These are phyloP conservation scores for Fusarium pseudograminearum DNA, from an alignment of 2,329 filamentous ascomycete species.

Conservation along the genomic window DNA sequence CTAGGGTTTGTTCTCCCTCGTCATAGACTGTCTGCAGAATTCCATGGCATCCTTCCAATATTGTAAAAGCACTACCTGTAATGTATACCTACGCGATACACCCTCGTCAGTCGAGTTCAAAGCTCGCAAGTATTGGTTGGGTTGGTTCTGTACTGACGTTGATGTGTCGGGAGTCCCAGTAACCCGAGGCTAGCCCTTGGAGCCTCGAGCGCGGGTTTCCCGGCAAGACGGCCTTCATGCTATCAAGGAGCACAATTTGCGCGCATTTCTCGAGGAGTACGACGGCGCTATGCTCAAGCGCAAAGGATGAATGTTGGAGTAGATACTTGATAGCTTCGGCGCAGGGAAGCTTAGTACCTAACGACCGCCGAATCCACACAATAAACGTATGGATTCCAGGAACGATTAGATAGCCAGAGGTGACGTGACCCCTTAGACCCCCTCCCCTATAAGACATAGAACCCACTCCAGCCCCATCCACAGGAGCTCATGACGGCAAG, in stretches of 20 bases:
- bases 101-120: conserved; percentile 18
- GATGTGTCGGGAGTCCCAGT: conserved; percentile 78
- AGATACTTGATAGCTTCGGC: conserved; percentile 10
- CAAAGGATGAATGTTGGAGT: conserved; percentile 7
- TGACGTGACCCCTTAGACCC: conserved; percentile 41
- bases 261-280: conserved; percentile 40
- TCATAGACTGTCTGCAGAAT: conserved; percentile 93
- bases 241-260: conserved; percentile 52
- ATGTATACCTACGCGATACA: conserved; percentile 77
- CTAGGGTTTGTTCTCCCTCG: conserved; percentile 75
- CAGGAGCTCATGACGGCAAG: conserved; percentile 17
- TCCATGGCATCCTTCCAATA: conserved; percentile 79
- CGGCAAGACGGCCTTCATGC: conserved; percentile 83
- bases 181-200: conserved; percentile 79
- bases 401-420: conserved; percentile 18
- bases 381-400: conserved; percentile 23
- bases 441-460: not conserved
- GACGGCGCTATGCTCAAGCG: conserved; percentile 15
- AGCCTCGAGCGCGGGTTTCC: conserved; percentile 82
- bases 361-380: conserved; percentile 37
- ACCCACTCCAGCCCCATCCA: conserved; percentile 11
- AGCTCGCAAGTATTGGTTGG: conserved; percentile 1
- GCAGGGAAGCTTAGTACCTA: conserved; percentile 9
- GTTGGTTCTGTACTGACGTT: conserved; percentile 69
- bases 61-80: conserved; percentile 86